Evolutionary conservation across 2,329 filamentous ascomycete genomes (phyloP).

Genomic region (Fusarium xyrophilum): DNA sequence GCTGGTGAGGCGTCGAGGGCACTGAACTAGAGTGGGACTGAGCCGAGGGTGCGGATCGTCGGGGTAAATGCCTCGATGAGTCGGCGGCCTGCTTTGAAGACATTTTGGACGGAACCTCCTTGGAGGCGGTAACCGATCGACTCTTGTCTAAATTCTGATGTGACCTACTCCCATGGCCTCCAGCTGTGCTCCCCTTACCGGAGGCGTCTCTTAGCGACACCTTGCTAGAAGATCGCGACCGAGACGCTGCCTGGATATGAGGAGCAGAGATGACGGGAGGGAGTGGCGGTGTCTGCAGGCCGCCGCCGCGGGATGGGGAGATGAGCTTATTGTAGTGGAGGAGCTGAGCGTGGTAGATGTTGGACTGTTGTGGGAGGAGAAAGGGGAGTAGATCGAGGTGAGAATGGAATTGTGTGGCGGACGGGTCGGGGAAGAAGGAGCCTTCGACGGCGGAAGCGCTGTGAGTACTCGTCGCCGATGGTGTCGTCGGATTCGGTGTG

Average conservation of each 20-base stretch:
- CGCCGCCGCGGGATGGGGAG: conserved; percentile 62
- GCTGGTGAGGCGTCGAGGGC: conserved; percentile 91
- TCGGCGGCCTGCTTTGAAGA: conserved; percentile 52
- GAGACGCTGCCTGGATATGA: conserved; percentile 62
- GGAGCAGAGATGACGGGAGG: conserved; percentile 63
- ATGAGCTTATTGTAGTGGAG: conserved; percentile 71
- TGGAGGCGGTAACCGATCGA: conserved; percentile 67
- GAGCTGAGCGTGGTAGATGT: conserved; percentile 67
- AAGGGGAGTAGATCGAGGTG: conserved; percentile 63
- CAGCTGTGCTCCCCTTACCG: conserved; percentile 57
- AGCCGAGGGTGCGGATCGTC: conserved; percentile 42
- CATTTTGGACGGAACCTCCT: conserved; percentile 61
- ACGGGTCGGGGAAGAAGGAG: conserved; percentile 43
- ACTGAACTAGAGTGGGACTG: conserved; percentile 80
- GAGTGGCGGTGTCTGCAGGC: conserved; percentile 63
- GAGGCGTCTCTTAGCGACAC: conserved; percentile 62
- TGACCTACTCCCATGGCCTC: conserved; percentile 71
- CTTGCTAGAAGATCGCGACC: conserved; percentile 67
- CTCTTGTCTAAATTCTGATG: conserved; percentile 65
- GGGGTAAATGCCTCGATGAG: conserved; percentile 43
- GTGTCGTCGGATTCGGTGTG: conserved; percentile 37
- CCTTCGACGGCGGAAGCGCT: conserved; percentile 43
- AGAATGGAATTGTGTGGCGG: conserved; percentile 48
- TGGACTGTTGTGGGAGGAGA: conserved; percentile 65
- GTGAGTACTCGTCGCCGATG: conserved; percentile 40